Evolutionary conservation across 2,329 filamentous ascomycete species (phyloP), one percentile per base, ranked within the genome.

Genomic region (Arthrobotrys musiformis): DNA sequence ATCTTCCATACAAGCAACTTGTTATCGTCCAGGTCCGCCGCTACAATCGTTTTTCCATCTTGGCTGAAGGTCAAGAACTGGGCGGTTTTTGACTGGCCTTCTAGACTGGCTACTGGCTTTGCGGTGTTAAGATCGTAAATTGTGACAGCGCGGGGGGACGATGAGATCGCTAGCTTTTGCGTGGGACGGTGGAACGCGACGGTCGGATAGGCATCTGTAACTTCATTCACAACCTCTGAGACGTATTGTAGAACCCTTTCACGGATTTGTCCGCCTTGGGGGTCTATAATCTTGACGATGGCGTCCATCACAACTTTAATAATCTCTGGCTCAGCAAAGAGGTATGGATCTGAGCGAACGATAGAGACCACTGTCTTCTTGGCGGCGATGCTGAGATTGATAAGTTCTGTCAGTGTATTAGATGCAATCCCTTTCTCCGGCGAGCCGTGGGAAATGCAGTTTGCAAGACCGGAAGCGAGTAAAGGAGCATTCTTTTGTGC

Each of bases 171-270:
- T 2, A 81, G 79, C 19, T 79, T 79, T 28, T 81, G 79, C 1
- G 79, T 79, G 8, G 80, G 79, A 2, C 79, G 76, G 72, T 81
- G 80, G 68, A 81, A 81, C n/a, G 80, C 77, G 4, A 81, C 68
- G 15, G 63, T 80, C 4, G 78, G 74, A 52, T 81, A 81, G 2
- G 79, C 79, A 11, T 79, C 69, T 2, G 79, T 76, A 28, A 81
- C 60, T 33, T 80, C 78, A 24, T 80, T 80, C 4, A 81, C 76
- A 13, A 81, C 50, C 15, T 80, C 79, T 1, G 79, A 80, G 13
- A 81, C 78, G 9, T 79, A 64, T 11, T 80, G 79, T 26, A 81
- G 54, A n/a, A 81, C 79, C 15, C 75, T 72, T 9, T 81, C 80
- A 8, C 79, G 67, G 13, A 81, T 72, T 62, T 73, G 54, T 1